phyloP scores from a whole-genome alignment of 805 yeast genomes.

The Ogataea zsoltii region DNA sequence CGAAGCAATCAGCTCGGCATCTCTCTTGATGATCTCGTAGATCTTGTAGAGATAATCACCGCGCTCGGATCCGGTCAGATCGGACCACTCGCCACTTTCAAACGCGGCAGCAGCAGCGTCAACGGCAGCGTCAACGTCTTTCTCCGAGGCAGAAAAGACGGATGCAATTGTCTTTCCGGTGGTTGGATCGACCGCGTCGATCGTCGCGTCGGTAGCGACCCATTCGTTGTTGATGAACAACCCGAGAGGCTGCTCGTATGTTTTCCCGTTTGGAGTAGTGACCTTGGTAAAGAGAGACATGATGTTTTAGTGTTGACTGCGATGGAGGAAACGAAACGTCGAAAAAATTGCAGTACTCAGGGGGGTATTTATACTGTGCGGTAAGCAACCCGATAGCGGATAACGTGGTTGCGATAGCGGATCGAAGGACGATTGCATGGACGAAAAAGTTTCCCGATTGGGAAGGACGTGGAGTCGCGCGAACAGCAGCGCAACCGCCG shows the following conservation, averaged over 20 bases:
- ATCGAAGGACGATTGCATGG: not conserved
- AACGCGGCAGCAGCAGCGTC: conserved; percentile 66
- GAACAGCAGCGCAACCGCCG: not conserved
- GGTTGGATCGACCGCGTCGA: conserved; percentile 32
- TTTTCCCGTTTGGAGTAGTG: conserved; percentile 34
- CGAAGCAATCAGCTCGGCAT: conserved; percentile 50
- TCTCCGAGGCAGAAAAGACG: conserved; percentile 56
- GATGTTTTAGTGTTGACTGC: not conserved
- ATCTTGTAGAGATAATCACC: conserved; percentile 52
- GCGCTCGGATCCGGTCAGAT: conserved; percentile 51
- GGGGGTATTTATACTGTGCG: not conserved
- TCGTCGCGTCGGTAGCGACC: conserved; percentile 26
- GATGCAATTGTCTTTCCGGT: conserved; percentile 62
- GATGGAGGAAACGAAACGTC: not conserved
- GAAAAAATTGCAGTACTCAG: not conserved
- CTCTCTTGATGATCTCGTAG: conserved; percentile 51
- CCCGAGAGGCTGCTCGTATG: conserved; percentile 45
- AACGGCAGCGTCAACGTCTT: conserved; percentile 68
- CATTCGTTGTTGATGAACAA: conserved; percentile 62
- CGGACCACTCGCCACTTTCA: conserved; percentile 45
- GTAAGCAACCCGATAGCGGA: not conserved
- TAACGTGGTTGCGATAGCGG: not conserved
- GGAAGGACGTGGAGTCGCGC: not conserved
- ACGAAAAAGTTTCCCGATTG: conserved; percentile 2
- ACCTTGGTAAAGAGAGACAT: conserved; percentile 26